Conservation (phyloP, 208 protist species). For the Wallacemonas sp. region DNA sequence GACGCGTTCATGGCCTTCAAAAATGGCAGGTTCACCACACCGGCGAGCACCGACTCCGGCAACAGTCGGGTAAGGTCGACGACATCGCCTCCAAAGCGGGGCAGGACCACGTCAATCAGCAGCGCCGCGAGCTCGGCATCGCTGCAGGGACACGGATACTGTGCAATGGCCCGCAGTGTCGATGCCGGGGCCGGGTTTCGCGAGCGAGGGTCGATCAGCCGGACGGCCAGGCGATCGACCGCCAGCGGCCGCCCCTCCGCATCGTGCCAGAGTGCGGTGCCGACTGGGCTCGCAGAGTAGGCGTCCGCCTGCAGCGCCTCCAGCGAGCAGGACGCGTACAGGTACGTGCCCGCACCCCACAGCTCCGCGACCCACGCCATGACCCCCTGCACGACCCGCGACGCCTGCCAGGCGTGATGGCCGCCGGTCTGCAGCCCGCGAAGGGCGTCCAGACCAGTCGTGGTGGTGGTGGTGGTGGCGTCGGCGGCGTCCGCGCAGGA, state of each 20-base stretch:
- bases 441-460: not conserved
- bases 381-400: not conserved
- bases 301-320: not conserved
- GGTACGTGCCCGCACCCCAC: not conserved
- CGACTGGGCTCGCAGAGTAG: not conserved
- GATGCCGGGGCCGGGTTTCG: not conserved
- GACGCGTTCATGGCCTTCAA: not conserved
- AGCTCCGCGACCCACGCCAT: conserved; percentile 7
- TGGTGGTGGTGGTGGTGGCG: not conserved
- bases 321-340: not conserved
- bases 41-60: not conserved
- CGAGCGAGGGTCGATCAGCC: not conserved
- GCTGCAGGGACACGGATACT: not conserved
- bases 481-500: not conserved
- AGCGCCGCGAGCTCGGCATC: not conserved
- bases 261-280: conserved; percentile 7
- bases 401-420: not conserved
- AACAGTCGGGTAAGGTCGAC: not conserved
- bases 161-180: not conserved
- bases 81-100: conserved; percentile 1
- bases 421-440: not conserved
- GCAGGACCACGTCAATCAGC: not conserved
- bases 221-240: too few species aligned
- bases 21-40: not conserved
- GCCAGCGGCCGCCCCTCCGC: not conserved